Evolutionary conservation across 345 rosid species (phyloP), one percentile per base, ranked within the genome.

Genomic region (Noccaea caerulescens): DNA sequence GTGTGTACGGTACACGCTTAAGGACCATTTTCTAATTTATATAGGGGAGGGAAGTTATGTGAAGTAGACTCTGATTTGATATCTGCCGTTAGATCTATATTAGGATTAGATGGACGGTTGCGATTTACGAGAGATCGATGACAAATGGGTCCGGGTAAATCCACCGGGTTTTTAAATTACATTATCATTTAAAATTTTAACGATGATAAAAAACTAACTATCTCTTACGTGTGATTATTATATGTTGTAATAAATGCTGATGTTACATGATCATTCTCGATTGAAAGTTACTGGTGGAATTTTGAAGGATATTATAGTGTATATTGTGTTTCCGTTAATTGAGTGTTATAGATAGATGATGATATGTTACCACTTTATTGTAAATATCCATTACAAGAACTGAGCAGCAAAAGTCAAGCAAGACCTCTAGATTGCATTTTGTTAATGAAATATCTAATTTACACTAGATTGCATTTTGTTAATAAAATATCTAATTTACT

Each of bases 1-100:
- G 55, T 59, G 73, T 60, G 73, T 68, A 52, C 51, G 73, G 58
- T 74, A 38, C 58, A 73, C 33, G 37, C 45, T 66, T 3, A 12
- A 12, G 39, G 49, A 68, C 11, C 33, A 1, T 27, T 75, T 53
- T 54, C 30, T 30, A 0, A 16, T 60, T 61, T 68, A 67, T 75
- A 75, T 37, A 75, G 18, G 68, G 56, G 72, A 52, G 68, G 72
- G 68, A 59, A 51, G 42, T 39, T 27, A 45, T 44, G 54, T 2
- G 45, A 34, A 20, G 36, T 36, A 13, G 58, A 32, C 10, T 55
- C 7, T 4, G 51, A 11, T 34, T 52, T 53, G 41, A 60, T 60
- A 43, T 60, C 0, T 0, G 16, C 68, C 78, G 63, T 75, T 68
- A 25, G 78, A 75, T 75, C 30, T 60, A 44, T 2, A 73, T 16